Percentiles rank a stretch among this genome's conserved stretches.
phyloP scores from a whole-genome alignment of 805 yeast genomes.

The Candida silvatica region DNA sequence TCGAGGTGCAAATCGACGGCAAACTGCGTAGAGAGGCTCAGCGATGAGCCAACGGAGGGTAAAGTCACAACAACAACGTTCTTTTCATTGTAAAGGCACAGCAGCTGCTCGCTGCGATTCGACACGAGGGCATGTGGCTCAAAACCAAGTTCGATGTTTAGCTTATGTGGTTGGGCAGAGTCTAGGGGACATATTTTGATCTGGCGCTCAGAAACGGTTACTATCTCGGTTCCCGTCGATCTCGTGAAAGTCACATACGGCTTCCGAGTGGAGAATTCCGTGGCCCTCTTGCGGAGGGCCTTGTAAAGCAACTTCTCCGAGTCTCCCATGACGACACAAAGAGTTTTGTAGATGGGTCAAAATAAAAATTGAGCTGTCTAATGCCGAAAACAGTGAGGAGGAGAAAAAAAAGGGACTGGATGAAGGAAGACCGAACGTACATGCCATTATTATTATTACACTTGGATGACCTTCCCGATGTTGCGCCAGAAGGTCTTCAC shows the following conservation, averaged over 20 bases:
- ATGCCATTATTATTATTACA: too few species aligned
- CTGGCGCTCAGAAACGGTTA: conserved; percentile 14
- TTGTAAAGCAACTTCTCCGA: too few species aligned
- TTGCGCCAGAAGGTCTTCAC: conserved; percentile 6
- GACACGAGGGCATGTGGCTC: conserved; percentile 17
- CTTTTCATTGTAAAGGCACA: conserved; percentile 18
- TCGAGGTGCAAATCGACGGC: conserved; percentile 6
- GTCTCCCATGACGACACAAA: too few species aligned
- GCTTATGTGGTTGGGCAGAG: conserved; percentile 2
- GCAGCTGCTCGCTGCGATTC: conserved; percentile 17
- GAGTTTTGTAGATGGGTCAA: too few species aligned
- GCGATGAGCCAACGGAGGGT: conserved; percentile 12
- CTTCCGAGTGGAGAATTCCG: conserved; percentile 9
- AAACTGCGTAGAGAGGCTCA: conserved; percentile 7
- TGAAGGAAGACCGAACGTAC: too few species aligned
- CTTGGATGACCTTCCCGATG: too few species aligned
- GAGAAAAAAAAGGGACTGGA: too few species aligned
- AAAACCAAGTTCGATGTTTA: conserved; percentile 12
- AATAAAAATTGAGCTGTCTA: too few species aligned
- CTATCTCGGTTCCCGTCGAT: conserved; percentile 18
- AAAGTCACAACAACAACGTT: conserved; percentile 13
- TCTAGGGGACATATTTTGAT: conserved; percentile 13
- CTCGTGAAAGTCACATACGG: conserved; percentile 18
- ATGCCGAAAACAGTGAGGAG: too few species aligned
- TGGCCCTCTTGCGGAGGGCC: conserved; percentile 5